Evolutionary conservation across 495 filamentous ascomycete genomes (phyloP).

Genomic region (Rhizodiscina lignyota): DNA sequence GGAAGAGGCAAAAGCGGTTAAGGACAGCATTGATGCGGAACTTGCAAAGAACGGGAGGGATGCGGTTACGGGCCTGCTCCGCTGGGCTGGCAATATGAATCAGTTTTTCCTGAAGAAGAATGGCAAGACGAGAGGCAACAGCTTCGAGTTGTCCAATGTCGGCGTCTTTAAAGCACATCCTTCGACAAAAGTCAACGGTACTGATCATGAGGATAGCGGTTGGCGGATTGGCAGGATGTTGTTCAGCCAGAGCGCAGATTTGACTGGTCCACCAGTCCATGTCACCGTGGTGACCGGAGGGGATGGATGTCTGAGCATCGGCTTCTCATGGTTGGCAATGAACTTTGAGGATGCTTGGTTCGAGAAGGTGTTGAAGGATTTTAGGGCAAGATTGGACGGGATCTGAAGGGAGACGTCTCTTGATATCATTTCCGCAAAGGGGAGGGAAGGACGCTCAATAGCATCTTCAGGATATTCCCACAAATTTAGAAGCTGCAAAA

Average conservation of each 20-base stretch:
- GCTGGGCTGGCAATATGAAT: slow-evolving; percentile 21
- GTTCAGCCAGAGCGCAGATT: slow-evolving; percentile 31
- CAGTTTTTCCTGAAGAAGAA: slow-evolving; percentile 20
- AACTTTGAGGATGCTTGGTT: no score
- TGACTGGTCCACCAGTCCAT: slow-evolving; percentile 22
- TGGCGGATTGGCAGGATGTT: slow-evolving; percentile 19
- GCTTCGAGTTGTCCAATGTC: slow-evolving; percentile 31
- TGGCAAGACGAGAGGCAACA: slow-evolving; percentile 18
- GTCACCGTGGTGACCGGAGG: slow-evolving; percentile 20
- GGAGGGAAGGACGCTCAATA: no score
- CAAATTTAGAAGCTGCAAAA: no score
- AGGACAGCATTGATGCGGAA: no score
- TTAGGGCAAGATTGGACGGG: no score
- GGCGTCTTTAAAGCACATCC: slow-evolving; percentile 19
- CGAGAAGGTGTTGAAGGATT: no score
- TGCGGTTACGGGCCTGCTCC: slow-evolving; percentile 20
- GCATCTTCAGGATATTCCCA: no score
- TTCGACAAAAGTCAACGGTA: slow-evolving; percentile 1
- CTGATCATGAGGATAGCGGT: slow-evolving; percentile 2
- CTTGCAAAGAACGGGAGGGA: slow-evolving; percentile 22
- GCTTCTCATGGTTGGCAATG: slow-evolving; percentile 20
- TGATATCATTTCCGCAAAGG: no score
- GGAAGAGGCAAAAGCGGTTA: no score
- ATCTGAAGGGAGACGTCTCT: no score
- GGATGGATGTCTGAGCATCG: slow-evolving; percentile 23